Percentiles rank a stretch among this genome's conserved stretches.
These are phyloP conservation scores for Cordyceps farinosa DNA, from an alignment of 2,329 filamentous ascomycete species.

Conservation along the genomic window DNA sequence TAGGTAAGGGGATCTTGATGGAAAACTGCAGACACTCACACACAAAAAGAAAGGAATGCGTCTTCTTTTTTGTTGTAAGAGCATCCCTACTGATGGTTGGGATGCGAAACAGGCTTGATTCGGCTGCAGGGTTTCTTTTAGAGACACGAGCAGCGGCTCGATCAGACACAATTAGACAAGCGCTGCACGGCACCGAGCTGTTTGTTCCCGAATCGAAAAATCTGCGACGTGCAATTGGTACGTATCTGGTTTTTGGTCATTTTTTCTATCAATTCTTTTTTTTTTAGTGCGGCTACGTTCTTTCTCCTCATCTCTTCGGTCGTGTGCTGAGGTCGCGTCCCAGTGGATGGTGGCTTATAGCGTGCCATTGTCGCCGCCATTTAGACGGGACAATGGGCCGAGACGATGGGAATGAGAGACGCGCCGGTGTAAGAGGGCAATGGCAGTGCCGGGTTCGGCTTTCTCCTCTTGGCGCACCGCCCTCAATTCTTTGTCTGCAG, in stretches of 20 bases:
- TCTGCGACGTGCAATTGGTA: conserved; percentile 1
- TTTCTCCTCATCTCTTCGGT: not conserved
- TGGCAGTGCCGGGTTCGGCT: too few relatives aligned
- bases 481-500: not conserved
- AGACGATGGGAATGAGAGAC: not conserved
- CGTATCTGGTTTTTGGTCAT: not conserved
- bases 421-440: too few relatives aligned
- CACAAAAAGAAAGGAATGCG: not conserved
- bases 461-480: not conserved
- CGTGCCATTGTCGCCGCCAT: not conserved
- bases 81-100: not conserved
- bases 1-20: not conserved
- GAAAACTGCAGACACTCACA: not conserved
- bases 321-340: not conserved
- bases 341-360: not conserved
- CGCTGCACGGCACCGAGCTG: not conserved
- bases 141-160: not conserved
- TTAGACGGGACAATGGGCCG: not conserved
- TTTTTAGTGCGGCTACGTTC: not conserved
- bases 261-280: not conserved
- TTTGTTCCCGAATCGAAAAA: not conserved
- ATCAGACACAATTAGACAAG: conserved; percentile 13
- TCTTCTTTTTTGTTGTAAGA: not conserved
- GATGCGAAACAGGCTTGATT: not conserved
- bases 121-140: not conserved